Base-by-base conservation (phyloP, 2,329 filamentous ascomycete species). In the Pezicula rhizophila region DNA sequence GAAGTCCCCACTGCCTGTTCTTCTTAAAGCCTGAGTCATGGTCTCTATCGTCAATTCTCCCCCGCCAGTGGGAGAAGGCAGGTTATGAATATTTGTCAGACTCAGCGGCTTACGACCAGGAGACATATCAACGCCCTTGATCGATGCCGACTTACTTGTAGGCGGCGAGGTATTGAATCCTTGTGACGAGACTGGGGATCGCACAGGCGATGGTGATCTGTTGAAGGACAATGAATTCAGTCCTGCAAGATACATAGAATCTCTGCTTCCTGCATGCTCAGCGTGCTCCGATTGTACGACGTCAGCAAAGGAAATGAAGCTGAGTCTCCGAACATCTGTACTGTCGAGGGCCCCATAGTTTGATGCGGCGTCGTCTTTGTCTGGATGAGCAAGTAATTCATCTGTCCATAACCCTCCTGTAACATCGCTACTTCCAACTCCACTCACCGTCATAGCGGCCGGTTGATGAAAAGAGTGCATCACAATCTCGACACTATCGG, bases 281-380 rank as follows among this genome's bases (percentile, higher is more conserved):
- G 80, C 80, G 60, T 92, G 87, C 65, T 93, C 88, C 31, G 85
- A 79, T 64, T 95, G 89, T 37, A 97, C 89, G 8, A 97, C 89
- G 61, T 97, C 92, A 52, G 92, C 91, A 68, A 97, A 97, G 7
- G 90, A 96, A 64, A 97, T 95, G 70, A 97, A 97, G 66, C 87
- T 93, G 53, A 97, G 71, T 18, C 92, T 82, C 41, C 89, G 84
- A 15, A 95, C 80, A 60, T 96, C 91, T 42, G 80, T 77, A 35
- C 77, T 79, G 61, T 96, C 90, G 52, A 92, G 72, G 41, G 84
- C 82, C 28, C 85, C 88, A 65, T 92, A 92, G 63, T 82, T 89
- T 50, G 85, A 87, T 2, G 80, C 81, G 23, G 75, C 75, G 56
- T 92, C 87, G 63, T 63, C 73, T n/a, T 68, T 69, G 46, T 79